Conservation (phyloP, 129 eudicot genomes). For the Scalesia atractyloides region DNA sequence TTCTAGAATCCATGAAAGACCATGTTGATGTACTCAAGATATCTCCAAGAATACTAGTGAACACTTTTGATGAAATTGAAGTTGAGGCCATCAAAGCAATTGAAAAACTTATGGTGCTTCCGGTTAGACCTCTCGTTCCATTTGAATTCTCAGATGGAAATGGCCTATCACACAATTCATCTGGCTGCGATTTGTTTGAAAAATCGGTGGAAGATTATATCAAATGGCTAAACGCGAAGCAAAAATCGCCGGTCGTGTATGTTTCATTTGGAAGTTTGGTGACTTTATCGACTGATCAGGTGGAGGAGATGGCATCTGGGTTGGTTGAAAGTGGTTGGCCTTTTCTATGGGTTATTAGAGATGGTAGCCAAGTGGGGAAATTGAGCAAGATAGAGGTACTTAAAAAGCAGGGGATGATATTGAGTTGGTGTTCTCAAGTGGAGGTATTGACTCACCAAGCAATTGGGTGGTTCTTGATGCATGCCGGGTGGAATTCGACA, state of each 20-base stretch:
- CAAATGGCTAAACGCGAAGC: conserved; percentile 51
- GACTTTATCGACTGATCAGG: conserved; percentile 36
- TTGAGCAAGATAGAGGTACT: conserved; percentile 22
- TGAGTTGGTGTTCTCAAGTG: conserved; percentile 54
- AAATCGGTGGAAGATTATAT: not conserved
- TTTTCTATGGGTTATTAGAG: conserved; percentile 58
- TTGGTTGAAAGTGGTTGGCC: conserved; percentile 27
- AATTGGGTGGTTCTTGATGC: conserved; percentile 60
- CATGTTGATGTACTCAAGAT: conserved; percentile 14
- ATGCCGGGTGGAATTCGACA: conserved; percentile 71
- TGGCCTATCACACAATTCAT: not conserved
- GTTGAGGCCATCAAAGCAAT: conserved; percentile 11
- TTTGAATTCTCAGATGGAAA: conserved; percentile 13
- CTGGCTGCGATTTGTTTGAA: not conserved
- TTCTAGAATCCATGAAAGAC: conserved; percentile 15
- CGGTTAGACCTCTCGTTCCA: conserved; percentile 40
- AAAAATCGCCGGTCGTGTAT: conserved; percentile 46
- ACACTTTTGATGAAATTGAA: conserved; percentile 32
- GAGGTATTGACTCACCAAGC: conserved; percentile 47
- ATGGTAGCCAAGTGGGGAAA: conserved; percentile 30
- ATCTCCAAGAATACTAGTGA: conserved; percentile 23
- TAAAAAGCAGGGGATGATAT: conserved; percentile 38
- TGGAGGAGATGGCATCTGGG: conserved; percentile 54
- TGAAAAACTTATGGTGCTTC: conserved; percentile 15
- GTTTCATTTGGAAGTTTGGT: conserved; percentile 63